Evolutionary conservation across 108 stramenopile species (phyloP), one percentile per base, ranked within the genome.

Genomic region (Bacterosira constricta): DNA sequence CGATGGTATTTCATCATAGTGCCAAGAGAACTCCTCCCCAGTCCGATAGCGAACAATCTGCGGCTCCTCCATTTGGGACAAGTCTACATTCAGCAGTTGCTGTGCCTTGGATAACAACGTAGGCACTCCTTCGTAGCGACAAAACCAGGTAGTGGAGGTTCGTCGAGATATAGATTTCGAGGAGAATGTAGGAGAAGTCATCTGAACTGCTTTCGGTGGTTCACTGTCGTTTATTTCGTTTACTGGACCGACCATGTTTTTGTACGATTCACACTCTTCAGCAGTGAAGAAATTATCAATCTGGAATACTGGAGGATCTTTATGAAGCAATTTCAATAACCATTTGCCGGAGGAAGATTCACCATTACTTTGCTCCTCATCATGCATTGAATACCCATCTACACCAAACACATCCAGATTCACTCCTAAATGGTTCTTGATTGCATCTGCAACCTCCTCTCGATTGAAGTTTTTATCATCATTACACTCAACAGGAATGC

Each of bases 81-180:
- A n/a, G 25, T 81, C 79, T 26, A 91, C 66, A 30, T 53, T 32
- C 27, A 95, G 74, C 0, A 90, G 17, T 21, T 72, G 69, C 11
- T 65, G 60, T 25, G 81, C 84, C 63, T 94, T 91, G 5, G 87
- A 80, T 1, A 94, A 25, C 7, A 94, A 67, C 10, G 82, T 46
- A 4, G 88, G 83, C 0, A 91, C 75, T 31, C 74, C 58, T 3
- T 55, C 46, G 66, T 83, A 94, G 23, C 66, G 45, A 41, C 87
- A 88, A 80, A 90, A 94, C 89, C 90, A 94, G 11, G 87, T 88
- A 15, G 90, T 91, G 1, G 90, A 91, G 26, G 93, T 94, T 6
- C 93, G 78, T 62, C 66, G 75, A 6, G 89, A 90, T 25, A 75
- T 49, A 25, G 88, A 77, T 5, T 74, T 56, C 12, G 71, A 53